Percentiles rank a stretch among this genome's conserved stretches.
Evolutionary conservation across 2,329 filamentous ascomycete species (phyloP).

Genomic region (Phaeosphaeria sp.): DNA sequence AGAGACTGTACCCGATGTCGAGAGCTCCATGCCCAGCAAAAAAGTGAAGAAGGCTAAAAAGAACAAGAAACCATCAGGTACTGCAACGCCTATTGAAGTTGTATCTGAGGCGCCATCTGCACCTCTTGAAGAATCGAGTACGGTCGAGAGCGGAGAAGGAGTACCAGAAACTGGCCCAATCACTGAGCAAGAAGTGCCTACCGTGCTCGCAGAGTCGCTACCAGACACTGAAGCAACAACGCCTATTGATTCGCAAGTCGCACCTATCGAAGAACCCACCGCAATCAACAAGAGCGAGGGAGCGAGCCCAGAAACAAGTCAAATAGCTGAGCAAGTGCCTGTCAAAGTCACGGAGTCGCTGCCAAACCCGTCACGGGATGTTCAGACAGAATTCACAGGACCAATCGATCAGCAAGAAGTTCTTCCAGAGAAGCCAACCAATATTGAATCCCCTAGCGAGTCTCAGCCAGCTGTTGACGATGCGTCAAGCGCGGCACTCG

Average conservation of each 20-base stretch:
- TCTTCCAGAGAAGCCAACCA: constrained; percentile 8
- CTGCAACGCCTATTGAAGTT: constrained; percentile 8
- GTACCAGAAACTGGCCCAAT: not conserved
- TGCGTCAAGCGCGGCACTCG: not conserved
- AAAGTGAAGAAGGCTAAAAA: constrained; percentile 43
- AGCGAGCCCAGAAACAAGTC: not conserved
- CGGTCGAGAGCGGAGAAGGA: constrained; percentile 3
- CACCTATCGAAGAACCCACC: not conserved
- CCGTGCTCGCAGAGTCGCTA: constrained; percentile 1
- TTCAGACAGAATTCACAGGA: not conserved
- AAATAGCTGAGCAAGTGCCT: constrained; percentile 2
- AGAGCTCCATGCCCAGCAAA: constrained; percentile 10
- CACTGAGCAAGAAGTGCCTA: constrained; percentile 3
- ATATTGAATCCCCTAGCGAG: constrained; percentile 18
- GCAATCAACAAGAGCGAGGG: constrained; percentile 2
- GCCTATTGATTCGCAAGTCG: constrained; percentile 6
- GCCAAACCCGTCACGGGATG: not conserved
- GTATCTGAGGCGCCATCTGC: constrained; percentile 2
- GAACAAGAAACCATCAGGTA: constrained; percentile 26
- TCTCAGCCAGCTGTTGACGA: constrained; percentile 1
- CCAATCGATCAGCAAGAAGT: not conserved
- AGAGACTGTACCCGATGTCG: constrained; percentile 1
- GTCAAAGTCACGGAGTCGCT: constrained; percentile 1
- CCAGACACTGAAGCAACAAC: not conserved
- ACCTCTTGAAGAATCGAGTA: not conserved